Base-by-base conservation (phyloP, 2,329 filamentous ascomycete genomes). In the Xylariales sp. region DNA sequence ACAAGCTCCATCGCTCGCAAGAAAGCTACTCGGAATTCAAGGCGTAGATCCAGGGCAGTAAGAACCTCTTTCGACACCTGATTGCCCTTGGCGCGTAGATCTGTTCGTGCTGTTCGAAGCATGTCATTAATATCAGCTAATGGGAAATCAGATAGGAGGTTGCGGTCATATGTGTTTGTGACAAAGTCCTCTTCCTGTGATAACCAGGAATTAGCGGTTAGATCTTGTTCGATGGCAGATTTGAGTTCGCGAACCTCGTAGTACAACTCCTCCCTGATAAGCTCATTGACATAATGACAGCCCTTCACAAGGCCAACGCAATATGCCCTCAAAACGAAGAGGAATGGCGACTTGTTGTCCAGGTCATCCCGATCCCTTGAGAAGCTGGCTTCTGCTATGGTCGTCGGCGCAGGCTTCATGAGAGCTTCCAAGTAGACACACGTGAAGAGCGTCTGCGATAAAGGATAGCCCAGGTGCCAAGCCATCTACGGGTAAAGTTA, bases 401-500 rank as follows among this genome's bases (percentile, higher is more conserved):
- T 75, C 25, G 65, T 68, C 4, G 86, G 83, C 21, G 76, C 72
- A 1, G 86, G 83, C 66, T 82, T 85, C 45, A 95, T 68, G 12
- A 98, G 71, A 36, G 80, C 81, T 54, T 96, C 90, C 43, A 97
- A 78, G 60, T 98, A 93, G 24, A 95, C 73, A 39, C 88, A 95
- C 4, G 90, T 96, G 59, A 97, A 89, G 1, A 98, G 69, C 0
- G 93, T 97, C 61, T 97, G 93, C 2, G 91, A 94, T 7, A 98
- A 76, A 2, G 93, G 89, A 57, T 95, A 90, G n/a, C 94, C 93
- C 53, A 88, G 80, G 60, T 97, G 89, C 90, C 94, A 98, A 47
- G 89, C 88, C 79, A 95, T 94, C 84, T 93, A 55, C 19, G 24
- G 38, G 25, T 31, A 24, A 34, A 33, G 19, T 32, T 9, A 31